phyloP scores from a whole-genome alignment of 2,329 filamentous ascomycete genomes.

The Penicillium concentricum region DNA sequence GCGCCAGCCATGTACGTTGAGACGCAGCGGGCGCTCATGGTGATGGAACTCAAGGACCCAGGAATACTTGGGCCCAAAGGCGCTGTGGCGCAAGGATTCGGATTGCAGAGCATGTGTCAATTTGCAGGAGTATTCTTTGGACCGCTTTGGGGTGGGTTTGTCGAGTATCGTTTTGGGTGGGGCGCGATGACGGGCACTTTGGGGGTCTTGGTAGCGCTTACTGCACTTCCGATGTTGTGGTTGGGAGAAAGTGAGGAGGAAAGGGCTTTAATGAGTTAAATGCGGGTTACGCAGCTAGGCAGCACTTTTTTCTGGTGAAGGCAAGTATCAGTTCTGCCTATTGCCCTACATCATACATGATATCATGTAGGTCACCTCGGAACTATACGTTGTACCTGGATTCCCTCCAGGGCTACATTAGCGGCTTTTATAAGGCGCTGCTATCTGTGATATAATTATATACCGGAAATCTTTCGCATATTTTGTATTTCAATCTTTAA shows the following conservation, averaged over 20 bases:
- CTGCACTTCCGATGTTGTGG: conserved; percentile 29
- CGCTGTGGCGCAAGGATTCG: conserved; percentile 66
- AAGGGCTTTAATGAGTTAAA: conserved; percentile 1
- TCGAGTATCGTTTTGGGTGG: conserved; percentile 36
- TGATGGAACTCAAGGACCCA: conserved; percentile 62
- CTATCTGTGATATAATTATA: neutral
- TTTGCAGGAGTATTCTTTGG: conserved; percentile 60
- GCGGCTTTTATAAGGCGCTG: neutral
- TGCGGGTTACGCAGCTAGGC: conserved; percentile 8
- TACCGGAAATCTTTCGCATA: neutral
- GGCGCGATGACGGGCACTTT: conserved; percentile 28
- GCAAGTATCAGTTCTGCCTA: conserved; percentile 1
- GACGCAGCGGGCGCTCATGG: conserved; percentile 54
- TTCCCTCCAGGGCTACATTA: neutral
- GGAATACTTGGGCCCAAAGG: conserved; percentile 59
- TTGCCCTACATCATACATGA: neutral
- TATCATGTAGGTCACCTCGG: neutral
- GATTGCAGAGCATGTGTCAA: conserved; percentile 63
- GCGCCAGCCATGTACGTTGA: conserved; percentile 71
- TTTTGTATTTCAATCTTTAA: no score
- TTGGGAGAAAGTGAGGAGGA: conserved; percentile 10
- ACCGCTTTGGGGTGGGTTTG: conserved; percentile 55
- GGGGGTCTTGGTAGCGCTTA: conserved; percentile 28
- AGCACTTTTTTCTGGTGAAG: neutral
- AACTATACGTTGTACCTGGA: neutral